A percentile compares a stretch with the other conserved stretches of the same genome.
These are phyloP conservation scores for Xylariomycetidae sp. DNA, from an alignment of 2,329 filamentous ascomycete genomes.

Conservation along the genomic window DNA sequence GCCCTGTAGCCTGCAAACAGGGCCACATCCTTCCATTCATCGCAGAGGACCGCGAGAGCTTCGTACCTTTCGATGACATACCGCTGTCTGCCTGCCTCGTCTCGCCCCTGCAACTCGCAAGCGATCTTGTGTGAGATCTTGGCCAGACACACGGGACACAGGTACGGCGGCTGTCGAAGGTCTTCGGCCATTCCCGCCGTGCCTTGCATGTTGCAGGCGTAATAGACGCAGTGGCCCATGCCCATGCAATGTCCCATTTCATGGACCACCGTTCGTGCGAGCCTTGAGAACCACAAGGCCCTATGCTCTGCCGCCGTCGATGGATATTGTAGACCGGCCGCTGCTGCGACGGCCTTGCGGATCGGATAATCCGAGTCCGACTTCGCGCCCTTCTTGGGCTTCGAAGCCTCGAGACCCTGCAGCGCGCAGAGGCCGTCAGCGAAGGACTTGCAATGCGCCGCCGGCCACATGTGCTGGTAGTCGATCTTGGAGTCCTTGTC, in stretches of 20 bases:
- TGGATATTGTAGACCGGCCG: constrained; percentile 13
- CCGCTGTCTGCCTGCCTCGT: constrained; percentile 12
- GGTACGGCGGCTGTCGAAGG: constrained; percentile 56
- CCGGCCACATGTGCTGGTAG: constrained; percentile 57
- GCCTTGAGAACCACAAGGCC: constrained; percentile 52
- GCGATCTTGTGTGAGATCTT: constrained; percentile 41
- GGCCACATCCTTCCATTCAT: constrained; percentile 31
- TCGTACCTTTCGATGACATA: constrained; percentile 33
- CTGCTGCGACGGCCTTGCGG: constrained; percentile 29
- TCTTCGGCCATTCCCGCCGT: constrained; percentile 55
- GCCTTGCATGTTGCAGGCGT: constrained; percentile 61
- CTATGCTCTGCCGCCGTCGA: constrained; percentile 22
- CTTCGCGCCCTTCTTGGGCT: constrained; percentile 10
- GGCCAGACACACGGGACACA: constrained; percentile 55
- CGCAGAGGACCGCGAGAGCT: constrained; percentile 38
- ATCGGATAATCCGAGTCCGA: constrained; percentile 15
- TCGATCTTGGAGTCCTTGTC: constrained; percentile 35
- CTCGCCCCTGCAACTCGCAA: constrained; percentile 14
- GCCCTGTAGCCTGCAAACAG: constrained; percentile 42
- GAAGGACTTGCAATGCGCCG: constrained; percentile 54
- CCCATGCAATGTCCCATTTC: constrained; percentile 66
- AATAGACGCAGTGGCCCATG: constrained; percentile 61
- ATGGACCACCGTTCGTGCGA: constrained; percentile 56
- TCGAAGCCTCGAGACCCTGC: constrained; percentile 7
- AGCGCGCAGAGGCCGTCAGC: constrained; percentile 34